phyloP scores from a whole-genome alignment of 495 filamentous ascomycete genomes.

The Aspergillus wentii region DNA sequence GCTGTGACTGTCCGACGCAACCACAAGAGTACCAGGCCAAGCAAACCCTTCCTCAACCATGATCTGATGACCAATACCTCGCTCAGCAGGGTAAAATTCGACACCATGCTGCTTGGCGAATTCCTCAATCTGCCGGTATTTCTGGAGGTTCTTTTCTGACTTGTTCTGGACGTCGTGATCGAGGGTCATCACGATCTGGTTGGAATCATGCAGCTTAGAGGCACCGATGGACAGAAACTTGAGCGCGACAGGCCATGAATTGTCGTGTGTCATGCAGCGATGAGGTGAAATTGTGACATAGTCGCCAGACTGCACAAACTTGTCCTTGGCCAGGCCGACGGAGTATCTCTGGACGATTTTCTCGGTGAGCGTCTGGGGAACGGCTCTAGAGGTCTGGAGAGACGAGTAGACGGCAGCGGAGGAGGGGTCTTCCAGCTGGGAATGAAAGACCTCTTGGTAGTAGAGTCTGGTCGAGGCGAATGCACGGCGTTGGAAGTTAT shows the following conservation, averaged over 20 bases:
- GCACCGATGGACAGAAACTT: slow-evolving; percentile 94
- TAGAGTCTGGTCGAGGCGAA: slow-evolving; percentile 35
- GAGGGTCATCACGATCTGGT: slow-evolving; percentile 81
- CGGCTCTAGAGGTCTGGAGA: slow-evolving; percentile 25
- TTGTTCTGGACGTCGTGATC: slow-evolving; percentile 96
- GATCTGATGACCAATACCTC: slow-evolving; percentile 86
- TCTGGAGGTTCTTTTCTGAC: slow-evolving; percentile 73
- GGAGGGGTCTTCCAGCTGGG: slow-evolving; percentile 40
- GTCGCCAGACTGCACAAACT: slow-evolving; percentile 70
- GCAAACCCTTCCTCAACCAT: slow-evolving; percentile 83
- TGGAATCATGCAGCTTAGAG: slow-evolving; percentile 61
- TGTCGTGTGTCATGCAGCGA: slow-evolving; percentile 89
- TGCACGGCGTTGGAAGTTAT: slow-evolving; percentile 24
- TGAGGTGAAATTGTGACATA: slow-evolving; percentile 76
- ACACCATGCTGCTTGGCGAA: slow-evolving; percentile 80
- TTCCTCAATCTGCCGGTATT: slow-evolving; percentile 79
- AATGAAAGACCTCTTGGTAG: slow-evolving; percentile 46
- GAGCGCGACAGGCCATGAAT: slow-evolving; percentile 76
- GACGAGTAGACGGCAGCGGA: slow-evolving; percentile 40
- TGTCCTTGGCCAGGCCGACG: slow-evolving; percentile 64
- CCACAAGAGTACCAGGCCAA: slow-evolving; percentile 79
- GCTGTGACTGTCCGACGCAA: slow-evolving; percentile 79
- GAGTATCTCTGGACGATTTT: slow-evolving; percentile 85
- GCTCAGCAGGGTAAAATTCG: slow-evolving; percentile 76
- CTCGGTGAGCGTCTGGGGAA: slow-evolving; percentile 76